Conservation (phyloP, 768 basidiomycete genomes). For the Leucocoprinus sp. region DNA sequence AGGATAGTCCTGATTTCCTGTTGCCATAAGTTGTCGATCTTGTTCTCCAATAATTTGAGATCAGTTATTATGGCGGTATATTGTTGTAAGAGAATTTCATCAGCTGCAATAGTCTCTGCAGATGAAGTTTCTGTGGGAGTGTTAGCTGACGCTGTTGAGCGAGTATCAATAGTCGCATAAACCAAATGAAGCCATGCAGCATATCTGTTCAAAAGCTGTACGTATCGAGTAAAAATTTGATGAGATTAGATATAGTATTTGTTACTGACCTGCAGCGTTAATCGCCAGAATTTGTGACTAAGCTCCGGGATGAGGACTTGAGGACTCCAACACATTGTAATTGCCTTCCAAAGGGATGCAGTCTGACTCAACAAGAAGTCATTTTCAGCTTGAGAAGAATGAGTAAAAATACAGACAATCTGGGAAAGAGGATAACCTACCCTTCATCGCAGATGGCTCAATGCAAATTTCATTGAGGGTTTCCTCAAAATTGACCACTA, state of each 20-base stretch:
- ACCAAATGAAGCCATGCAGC: conserved; percentile 65
- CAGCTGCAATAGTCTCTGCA: conserved; percentile 47
- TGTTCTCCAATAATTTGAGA: conserved; percentile 46
- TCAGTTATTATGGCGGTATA: conserved; percentile 65
- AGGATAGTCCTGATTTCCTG: conserved; percentile 59
- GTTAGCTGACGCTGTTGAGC: conserved; percentile 43
- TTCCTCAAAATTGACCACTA: conserved; percentile 71
- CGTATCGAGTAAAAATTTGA: conserved; percentile 12
- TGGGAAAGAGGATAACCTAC: conserved; percentile 21
- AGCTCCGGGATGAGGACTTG: conserved; percentile 82
- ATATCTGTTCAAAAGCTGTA: conserved; percentile 74
- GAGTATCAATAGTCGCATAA: conserved; percentile 36
- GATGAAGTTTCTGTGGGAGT: conserved; percentile 38
- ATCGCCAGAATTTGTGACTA: conserved; percentile 79
- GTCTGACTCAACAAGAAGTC: conserved; percentile 38
- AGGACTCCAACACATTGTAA: conserved; percentile 78
- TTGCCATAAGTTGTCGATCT: conserved; percentile 54
- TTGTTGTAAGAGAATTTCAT: conserved; percentile 59
- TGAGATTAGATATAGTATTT: neutral
- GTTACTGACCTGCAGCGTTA: conserved; percentile 71
- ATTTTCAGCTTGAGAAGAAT: conserved; percentile 14
- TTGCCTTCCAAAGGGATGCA: conserved; percentile 59
- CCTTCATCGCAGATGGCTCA: conserved; percentile 31
- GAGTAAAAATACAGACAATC: conserved; percentile 1
- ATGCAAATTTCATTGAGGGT: conserved; percentile 37